phyloP scores from a whole-genome alignment of 257 asterid species.

The Linderniella brevidens region DNA sequence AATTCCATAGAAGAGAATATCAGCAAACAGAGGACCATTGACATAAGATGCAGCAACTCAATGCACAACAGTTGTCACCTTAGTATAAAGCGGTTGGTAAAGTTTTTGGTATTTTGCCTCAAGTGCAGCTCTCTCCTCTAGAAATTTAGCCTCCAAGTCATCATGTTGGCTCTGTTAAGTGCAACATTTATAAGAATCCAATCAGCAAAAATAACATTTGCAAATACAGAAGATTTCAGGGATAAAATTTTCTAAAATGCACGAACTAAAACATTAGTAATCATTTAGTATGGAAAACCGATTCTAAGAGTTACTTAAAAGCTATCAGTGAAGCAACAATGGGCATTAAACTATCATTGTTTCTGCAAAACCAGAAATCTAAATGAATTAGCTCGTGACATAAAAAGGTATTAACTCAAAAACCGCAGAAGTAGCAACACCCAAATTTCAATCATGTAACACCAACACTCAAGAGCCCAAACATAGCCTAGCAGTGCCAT shows the following conservation, averaged over 20 bases:
- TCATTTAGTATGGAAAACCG: too few species aligned
- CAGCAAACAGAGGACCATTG: not conserved
- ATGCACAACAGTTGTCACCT: slow-evolving; percentile 20
- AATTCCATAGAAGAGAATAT: not conserved
- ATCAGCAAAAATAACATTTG: not conserved
- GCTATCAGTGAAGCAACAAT: too few species aligned
- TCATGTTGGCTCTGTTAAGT: slow-evolving; percentile 34
- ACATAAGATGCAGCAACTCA: not conserved
- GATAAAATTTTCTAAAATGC: not conserved
- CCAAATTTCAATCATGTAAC: too few species aligned
- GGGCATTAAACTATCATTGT: too few species aligned
- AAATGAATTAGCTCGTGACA: too few species aligned
- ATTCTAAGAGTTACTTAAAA: too few species aligned
- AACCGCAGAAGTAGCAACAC: too few species aligned
- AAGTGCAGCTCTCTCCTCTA: slow-evolving; percentile 46
- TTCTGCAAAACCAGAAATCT: too few species aligned
- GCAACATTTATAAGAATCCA: not conserved
- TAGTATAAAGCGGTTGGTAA: slow-evolving; percentile 38
- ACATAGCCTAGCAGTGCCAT: too few species aligned
- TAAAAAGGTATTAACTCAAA: too few species aligned
- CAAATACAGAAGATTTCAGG: not conserved
- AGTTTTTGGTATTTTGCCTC: slow-evolving; percentile 55
- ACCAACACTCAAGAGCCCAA: too few species aligned
- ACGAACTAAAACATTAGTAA: not conserved
- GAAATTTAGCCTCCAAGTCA: slow-evolving; percentile 40